phyloP scores from a whole-genome alignment of 2,329 filamentous ascomycete genomes.

The Neofusicoccum sp. region DNA sequence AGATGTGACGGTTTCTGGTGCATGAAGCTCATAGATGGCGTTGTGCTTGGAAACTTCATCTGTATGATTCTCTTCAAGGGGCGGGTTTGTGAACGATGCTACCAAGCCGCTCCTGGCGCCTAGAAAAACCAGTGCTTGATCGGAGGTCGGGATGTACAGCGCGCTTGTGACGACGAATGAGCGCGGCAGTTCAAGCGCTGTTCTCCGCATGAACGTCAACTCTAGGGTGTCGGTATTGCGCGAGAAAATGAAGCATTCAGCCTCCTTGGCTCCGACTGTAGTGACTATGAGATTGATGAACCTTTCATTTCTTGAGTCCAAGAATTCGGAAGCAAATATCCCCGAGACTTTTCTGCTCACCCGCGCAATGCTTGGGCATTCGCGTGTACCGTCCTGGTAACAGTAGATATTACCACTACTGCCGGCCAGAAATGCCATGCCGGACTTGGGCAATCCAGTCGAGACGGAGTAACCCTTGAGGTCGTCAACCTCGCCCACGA shows the following conservation, averaged over 20 bases:
- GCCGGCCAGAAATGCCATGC: constrained; percentile 47
- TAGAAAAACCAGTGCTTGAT: background rate
- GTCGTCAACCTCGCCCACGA: constrained; percentile 34
- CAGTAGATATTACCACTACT: constrained; percentile 43
- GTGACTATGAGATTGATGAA: constrained; percentile 37
- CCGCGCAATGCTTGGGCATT: constrained; percentile 28
- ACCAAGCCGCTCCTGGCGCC: constrained; percentile 7
- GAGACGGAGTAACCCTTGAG: constrained; percentile 51
- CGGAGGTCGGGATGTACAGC: background rate
- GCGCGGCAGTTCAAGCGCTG: constrained; percentile 30
- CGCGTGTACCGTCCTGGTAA: constrained; percentile 28
- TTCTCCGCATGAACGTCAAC: background rate
- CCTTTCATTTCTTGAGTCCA: background rate
- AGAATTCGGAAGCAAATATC: constrained; percentile 31
- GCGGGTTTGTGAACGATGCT: background rate
- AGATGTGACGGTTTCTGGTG: constrained; percentile 65
- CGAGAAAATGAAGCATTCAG: constrained; percentile 26
- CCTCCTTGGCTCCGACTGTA: constrained; percentile 35
- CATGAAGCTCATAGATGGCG: constrained; percentile 40
- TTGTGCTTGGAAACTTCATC: background rate
- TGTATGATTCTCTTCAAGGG: background rate
- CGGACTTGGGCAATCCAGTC: constrained; percentile 34
- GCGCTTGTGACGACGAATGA: constrained; percentile 53
- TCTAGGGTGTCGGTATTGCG: background rate
- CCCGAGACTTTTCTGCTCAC: constrained; percentile 41